phyloP scores from a whole-genome alignment of 805 yeast genomes.

The Wickerhamomyces tratensis region DNA sequence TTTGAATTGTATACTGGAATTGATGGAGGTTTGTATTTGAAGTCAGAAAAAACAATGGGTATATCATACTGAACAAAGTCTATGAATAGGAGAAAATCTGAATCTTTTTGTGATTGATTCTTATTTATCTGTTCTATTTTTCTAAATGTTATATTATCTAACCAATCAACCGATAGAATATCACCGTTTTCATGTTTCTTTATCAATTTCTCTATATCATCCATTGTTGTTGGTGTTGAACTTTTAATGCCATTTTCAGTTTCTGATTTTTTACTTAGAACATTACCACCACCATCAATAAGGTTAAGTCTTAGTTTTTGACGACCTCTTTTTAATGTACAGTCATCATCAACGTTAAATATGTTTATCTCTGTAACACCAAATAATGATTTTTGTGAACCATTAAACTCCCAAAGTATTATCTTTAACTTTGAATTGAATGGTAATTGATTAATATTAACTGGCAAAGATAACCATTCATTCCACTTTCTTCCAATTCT shows the following conservation, averaged over 20 bases:
- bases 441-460: constrained; percentile 63
- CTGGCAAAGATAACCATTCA: constrained; percentile 65
- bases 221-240: constrained; percentile 24
- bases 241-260: no score
- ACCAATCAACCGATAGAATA: constrained; percentile 53
- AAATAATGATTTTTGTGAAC: constrained; percentile 40
- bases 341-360: constrained; percentile 44
- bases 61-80: constrained; percentile 60
- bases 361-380: constrained; percentile 52
- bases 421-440: constrained; percentile 50
- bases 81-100: constrained; percentile 32
- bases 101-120: constrained; percentile 13
- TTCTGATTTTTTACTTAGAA: constrained; percentile 13
- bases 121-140: constrained; percentile 26
- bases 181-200: constrained; percentile 65
- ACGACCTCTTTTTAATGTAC: constrained; percentile 61
- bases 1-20: constrained; percentile 30
- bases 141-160: constrained; percentile 57
- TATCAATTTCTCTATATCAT: constrained; percentile 40
- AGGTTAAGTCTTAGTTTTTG: constrained; percentile 46
- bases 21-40: constrained; percentile 26
- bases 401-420: constrained; percentile 58
- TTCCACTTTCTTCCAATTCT: constrained; percentile 48
- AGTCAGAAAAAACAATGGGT: constrained; percentile 64
- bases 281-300: constrained; percentile 21